Base-by-base conservation (phyloP, 2,329 filamentous ascomycete genomes). In the Alternaria burnsii region DNA sequence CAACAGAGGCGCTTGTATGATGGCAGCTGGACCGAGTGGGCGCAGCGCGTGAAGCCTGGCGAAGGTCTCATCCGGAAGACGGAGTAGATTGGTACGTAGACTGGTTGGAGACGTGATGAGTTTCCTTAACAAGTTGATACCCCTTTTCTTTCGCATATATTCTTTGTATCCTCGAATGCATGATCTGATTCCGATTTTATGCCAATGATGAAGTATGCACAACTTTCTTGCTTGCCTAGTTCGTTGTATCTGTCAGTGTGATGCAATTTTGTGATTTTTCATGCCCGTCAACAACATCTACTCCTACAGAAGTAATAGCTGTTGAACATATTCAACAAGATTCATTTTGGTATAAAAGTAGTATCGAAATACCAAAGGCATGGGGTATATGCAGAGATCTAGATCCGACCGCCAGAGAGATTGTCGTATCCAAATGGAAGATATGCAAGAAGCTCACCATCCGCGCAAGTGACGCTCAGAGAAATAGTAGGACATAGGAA, bases 21-120 rank as follows among this genome's bases (percentile, higher is more conserved):
- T 78, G 95, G 95, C 48, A 97, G 94, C 79, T 99, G 95, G 95
- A 98, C 95, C 86, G 97, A 84, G 88, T 91, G 88, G 88, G 89
- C 88, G 38, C 88, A 90, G 72, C 82, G 88, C 57, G 87, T 89
- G 41, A 82, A 82, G 59, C 83, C 87, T 24, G 82, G 84, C 3
- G 89, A 91, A 41, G 85, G 85, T 58, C 79, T 91, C 62, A 90
- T 91, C 69, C 71, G 82, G 53, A 90, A 88, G 76, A 80, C 62
- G 5, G 67, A 73, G 18, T 58, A 55, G 18, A 16, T 18, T 9
- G 24, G 1, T 5, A 14, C 5, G 10, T 7, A 32, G 18, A 7
- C 24, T 43, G 18, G 30, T 10, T 24, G 20, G n/a, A 36, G n/a
- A 11, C 5, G 32, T 20, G 16, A 22, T 14, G 28, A 10, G n/a